Evolutionary conservation across 2,329 filamentous ascomycete genomes (phyloP).

Genomic region (Penicillium palitans): DNA sequence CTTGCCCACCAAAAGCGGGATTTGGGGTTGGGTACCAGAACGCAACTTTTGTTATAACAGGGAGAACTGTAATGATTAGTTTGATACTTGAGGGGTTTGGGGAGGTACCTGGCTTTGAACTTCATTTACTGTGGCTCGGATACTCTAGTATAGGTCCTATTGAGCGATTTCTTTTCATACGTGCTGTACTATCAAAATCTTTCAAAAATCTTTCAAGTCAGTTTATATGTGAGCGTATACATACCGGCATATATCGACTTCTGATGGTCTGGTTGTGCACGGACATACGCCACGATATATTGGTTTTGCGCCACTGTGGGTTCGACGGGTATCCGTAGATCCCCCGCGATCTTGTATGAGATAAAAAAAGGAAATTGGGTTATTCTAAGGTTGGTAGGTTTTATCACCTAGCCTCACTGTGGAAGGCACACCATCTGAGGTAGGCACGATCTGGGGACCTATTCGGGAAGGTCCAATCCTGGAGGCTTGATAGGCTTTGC

Average conservation of each 20-base stretch:
- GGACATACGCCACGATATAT: not conserved
- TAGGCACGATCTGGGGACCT: not conserved
- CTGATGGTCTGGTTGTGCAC: not conserved
- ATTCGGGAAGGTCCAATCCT: not conserved
- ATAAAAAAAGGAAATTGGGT: not conserved
- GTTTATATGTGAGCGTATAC: not conserved
- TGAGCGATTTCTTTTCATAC: too few relatives aligned
- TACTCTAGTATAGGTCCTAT: too few relatives aligned
- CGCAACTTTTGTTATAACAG: too few relatives aligned
- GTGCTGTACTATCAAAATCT: too few relatives aligned
- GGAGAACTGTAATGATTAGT: too few relatives aligned
- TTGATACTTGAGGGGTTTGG: too few relatives aligned
- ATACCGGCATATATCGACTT: not conserved
- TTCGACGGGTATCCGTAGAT: conserved; percentile 1
- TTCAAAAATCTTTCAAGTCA: too few relatives aligned
- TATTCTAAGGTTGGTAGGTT: not conserved
- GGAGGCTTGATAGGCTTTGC: not conserved
- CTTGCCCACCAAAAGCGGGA: too few relatives aligned
- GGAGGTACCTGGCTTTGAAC: too few relatives aligned
- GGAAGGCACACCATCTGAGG: not conserved
- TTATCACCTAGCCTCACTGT: not conserved
- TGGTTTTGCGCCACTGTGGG: conserved; percentile 1
- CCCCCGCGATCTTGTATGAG: not conserved
- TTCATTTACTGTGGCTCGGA: too few relatives aligned
- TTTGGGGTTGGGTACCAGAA: too few relatives aligned